Conservation (phyloP, 75 land plant genomes). For the Gnetum montanum region DNA sequence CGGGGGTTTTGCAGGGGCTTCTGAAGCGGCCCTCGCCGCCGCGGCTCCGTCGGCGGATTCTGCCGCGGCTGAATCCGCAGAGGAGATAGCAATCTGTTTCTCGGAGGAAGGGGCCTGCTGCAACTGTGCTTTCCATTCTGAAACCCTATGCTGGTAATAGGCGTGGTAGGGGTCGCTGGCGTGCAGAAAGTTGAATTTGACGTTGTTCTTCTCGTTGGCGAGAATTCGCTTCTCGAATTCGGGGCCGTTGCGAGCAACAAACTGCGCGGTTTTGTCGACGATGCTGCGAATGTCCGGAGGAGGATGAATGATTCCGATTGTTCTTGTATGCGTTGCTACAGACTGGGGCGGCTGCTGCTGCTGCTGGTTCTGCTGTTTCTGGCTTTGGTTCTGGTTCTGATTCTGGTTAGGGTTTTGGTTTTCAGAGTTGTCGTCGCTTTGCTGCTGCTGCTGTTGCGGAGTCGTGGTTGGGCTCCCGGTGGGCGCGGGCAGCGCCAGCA, state of each 20-base stretch:
- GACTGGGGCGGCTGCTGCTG: constrained; percentile 22
- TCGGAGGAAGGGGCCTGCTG: constrained; percentile 32
- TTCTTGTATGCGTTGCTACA: constrained; percentile 81
- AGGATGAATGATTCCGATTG: constrained; percentile 93
- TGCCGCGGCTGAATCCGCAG: constrained; percentile 1
- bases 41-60: constrained; percentile 15
- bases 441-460: constrained; percentile 19
- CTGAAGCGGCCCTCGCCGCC: constrained; percentile 13
- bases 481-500: constrained; percentile 35
- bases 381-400: too few relatives aligned
- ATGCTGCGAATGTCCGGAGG: constrained; percentile 94
- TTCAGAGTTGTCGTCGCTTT: constrained; percentile 8
- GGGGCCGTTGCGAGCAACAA: constrained; percentile 91
- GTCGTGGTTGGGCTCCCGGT: constrained; percentile 13
- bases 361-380: too few relatives aligned
- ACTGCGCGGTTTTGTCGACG: constrained; percentile 89
- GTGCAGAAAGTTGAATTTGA: constrained; percentile 81
- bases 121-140: constrained; percentile 59
- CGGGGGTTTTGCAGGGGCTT: constrained; percentile 23
- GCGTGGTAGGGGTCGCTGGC: constrained; percentile 88
- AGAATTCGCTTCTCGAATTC: constrained; percentile 91
- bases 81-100: constrained; percentile 4
- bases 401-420: neutral
- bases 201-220: constrained; percentile 74
- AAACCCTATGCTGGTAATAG: constrained; percentile 80